Evolutionary conservation across 2,329 filamentous ascomycete genomes (phyloP).

Genomic region (Didymella lethalis): DNA sequence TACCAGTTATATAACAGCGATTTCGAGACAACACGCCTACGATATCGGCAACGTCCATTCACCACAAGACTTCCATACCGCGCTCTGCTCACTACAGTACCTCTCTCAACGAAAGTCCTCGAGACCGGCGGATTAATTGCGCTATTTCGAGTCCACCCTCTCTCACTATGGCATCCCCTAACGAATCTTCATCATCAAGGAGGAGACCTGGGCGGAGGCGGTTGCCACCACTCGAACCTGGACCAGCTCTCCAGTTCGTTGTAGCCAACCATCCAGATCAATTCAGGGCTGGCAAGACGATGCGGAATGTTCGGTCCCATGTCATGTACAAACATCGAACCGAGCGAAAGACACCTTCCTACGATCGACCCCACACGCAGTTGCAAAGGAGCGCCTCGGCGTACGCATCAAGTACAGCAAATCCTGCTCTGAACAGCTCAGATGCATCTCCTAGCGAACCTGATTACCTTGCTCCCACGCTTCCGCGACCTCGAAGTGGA

Average conservation of each 20-base stretch:
- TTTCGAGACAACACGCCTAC: not conserved
- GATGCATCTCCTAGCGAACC: constrained; percentile 17
- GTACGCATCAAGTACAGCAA: constrained; percentile 32
- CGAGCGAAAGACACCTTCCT: constrained; percentile 20
- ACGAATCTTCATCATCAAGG: constrained; percentile 33
- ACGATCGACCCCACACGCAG: not conserved
- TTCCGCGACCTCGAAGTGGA: constrained; percentile 6
- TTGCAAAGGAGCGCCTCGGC: constrained; percentile 20
- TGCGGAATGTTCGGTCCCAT: constrained; percentile 48
- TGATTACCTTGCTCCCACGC: not conserved
- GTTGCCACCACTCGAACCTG: constrained; percentile 43
- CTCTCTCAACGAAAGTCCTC: too few relatives aligned
- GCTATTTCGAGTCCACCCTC: not conserved
- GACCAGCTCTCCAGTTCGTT: constrained; percentile 45
- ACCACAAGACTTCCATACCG: not conserved
- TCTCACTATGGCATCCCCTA: constrained; percentile 32
- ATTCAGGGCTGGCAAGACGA: constrained; percentile 41
- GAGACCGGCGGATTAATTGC: not conserved
- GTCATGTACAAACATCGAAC: constrained; percentile 50
- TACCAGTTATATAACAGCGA: not conserved
- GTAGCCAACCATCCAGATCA: constrained; percentile 47
- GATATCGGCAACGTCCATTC: not conserved
- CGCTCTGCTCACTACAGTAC: not conserved
- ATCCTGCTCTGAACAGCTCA: constrained; percentile 28
- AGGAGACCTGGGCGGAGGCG: constrained; percentile 42